phyloP scores from a whole-genome alignment of 495 filamentous ascomycete genomes.

The Viridothelium virens region DNA sequence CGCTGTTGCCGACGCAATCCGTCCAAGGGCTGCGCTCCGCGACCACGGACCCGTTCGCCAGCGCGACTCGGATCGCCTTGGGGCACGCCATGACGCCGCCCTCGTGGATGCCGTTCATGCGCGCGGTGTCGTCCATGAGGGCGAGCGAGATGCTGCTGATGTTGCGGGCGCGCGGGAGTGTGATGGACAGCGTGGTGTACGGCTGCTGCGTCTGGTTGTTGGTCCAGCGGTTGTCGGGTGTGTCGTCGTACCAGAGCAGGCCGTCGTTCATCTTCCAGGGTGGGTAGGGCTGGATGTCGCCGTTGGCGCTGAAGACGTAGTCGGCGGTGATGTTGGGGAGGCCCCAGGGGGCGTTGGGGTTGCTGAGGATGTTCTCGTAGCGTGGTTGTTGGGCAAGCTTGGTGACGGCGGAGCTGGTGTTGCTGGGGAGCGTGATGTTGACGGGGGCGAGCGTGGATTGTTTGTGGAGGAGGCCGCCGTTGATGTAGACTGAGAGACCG shows the following conservation, averaged over 20 bases:
- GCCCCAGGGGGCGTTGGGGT: constrained; percentile 36
- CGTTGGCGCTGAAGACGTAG: constrained; percentile 32
- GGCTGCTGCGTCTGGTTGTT: constrained; percentile 34
- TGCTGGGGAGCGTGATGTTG: constrained; percentile 22
- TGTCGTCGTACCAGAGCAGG: constrained; percentile 38
- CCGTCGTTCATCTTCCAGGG: constrained; percentile 42
- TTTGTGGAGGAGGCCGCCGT: constrained; percentile 30
- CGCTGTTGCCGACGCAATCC: constrained; percentile 34
- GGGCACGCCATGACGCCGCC: constrained; percentile 38
- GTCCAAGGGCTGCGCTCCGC: constrained; percentile 24
- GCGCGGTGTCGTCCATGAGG: constrained; percentile 34
- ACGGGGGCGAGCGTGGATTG: constrained; percentile 16
- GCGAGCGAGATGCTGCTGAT: constrained; percentile 38
- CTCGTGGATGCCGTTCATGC: constrained; percentile 13
- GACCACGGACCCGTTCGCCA: constrained; percentile 30
- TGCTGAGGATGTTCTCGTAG: constrained; percentile 40
- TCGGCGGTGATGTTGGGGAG: constrained; percentile 36
- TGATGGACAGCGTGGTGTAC: constrained; percentile 37
- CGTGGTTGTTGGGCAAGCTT: constrained; percentile 25
- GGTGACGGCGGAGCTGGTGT: constrained; percentile 20
- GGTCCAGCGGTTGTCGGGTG: constrained; percentile 43
- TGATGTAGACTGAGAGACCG: constrained; percentile 37
- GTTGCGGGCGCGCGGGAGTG: constrained; percentile 37
- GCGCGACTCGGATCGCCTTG: constrained; percentile 31
- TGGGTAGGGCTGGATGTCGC: constrained; percentile 16